phyloP scores from a whole-genome alignment of 2,329 filamentous ascomycete genomes.

The Elsinoe ampelina region DNA sequence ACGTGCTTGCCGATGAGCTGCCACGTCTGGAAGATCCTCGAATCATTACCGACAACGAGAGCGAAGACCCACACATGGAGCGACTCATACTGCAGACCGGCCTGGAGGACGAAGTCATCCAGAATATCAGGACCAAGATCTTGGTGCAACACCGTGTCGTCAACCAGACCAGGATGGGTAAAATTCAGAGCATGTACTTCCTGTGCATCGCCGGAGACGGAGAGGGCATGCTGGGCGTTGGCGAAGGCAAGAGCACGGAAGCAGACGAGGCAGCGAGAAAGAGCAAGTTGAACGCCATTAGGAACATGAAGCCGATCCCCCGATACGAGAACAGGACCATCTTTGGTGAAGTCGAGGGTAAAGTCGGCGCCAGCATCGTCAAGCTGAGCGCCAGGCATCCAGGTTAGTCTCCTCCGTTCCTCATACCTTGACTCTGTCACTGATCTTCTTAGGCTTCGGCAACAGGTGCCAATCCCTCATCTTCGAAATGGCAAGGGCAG shows the following conservation, averaged over 20 bases:
- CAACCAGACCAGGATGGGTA: slow-evolving; percentile 95
- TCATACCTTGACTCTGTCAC: slow-evolving; percentile 3
- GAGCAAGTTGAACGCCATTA: slow-evolving; percentile 70
- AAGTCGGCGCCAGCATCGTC: slow-evolving; percentile 81
- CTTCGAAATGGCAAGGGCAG: slow-evolving; percentile 85
- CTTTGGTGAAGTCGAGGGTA: slow-evolving; percentile 71
- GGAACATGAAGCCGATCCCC: slow-evolving; percentile 86
- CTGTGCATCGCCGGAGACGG: slow-evolving; percentile 79
- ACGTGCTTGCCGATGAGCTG: slow-evolving; percentile 42
- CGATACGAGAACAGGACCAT: slow-evolving; percentile 90
- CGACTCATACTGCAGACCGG: slow-evolving; percentile 50
- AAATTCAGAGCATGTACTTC: slow-evolving; percentile 68
- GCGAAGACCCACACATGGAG: slow-evolving; percentile 36
- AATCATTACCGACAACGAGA: slow-evolving; percentile 28
- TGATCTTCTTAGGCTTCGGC: slow-evolving; percentile 62
- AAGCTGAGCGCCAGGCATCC: slow-evolving; percentile 74
- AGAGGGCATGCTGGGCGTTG: slow-evolving; percentile 76
- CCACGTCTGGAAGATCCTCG: slow-evolving; percentile 36
- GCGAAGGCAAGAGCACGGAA: slow-evolving; percentile 82
- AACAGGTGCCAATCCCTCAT: slow-evolving; percentile 84
- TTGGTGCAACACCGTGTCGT: slow-evolving; percentile 65
- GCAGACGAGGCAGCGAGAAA: slow-evolving; percentile 56
- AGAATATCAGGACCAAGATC: slow-evolving; percentile 55
- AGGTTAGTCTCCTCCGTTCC: slow-evolving; percentile 49
- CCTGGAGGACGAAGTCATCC: slow-evolving; percentile 40